A percentile compares a stretch with the other conserved stretches of the same genome.
These are phyloP conservation scores for Austropuccinia psidii DNA, from an alignment of 1,284 basidiomycete genomes.

Conservation along the genomic window DNA sequence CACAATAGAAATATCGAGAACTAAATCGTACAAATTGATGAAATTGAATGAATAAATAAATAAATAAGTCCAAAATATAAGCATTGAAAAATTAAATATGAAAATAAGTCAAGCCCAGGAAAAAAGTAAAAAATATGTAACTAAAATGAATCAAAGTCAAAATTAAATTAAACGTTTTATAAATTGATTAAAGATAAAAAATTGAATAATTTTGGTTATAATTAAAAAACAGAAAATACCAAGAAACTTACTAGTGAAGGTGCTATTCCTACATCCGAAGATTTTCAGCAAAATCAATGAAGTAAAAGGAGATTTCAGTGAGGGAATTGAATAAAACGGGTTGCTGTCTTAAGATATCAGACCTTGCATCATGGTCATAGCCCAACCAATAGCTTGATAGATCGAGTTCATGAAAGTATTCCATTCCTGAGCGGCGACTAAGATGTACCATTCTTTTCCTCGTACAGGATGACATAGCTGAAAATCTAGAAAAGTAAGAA, in stretches of 20 bases:
- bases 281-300: neutral
- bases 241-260: conserved; percentile 23
- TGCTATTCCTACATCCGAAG: conserved; percentile 11
- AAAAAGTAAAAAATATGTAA: no score
- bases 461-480: conserved; percentile 28
- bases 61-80: no score
- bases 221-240: neutral
- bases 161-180: neutral
- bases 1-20: no score
- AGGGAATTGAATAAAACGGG: neutral
- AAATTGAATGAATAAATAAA: no score
- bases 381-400: conserved; percentile 25
- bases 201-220: neutral
- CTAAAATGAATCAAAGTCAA: neutral
- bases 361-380: conserved; percentile 36
- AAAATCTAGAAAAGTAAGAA: neutral
- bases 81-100: no score
- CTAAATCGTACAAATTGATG: no score
- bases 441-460: conserved; percentile 34
- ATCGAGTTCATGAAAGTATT: conserved; percentile 34
- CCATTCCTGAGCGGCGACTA: conserved; percentile 33
- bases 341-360: neutral
- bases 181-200: neutral
- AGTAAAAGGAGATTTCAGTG: neutral
- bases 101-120: no score